Percentiles rank a stretch among this genome's conserved stretches.
Conservation (phyloP, 108 stramenopile genomes). For the Parietichytrium sp. region DNA sequence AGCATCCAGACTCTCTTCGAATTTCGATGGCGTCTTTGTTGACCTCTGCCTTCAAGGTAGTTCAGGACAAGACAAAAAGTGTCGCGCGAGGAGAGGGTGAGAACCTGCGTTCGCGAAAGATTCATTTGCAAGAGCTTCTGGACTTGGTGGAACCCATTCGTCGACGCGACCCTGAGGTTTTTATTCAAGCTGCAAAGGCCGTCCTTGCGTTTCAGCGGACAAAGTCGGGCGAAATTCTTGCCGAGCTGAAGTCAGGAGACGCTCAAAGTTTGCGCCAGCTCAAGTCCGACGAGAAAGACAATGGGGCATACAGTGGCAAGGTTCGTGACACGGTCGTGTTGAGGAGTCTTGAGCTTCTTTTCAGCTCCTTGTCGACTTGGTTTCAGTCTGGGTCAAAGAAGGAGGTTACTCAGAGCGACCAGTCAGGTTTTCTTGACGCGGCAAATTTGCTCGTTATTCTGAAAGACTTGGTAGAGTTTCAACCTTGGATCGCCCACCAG, state of each 20-base stretch:
- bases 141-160: not conserved
- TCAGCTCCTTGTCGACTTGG: too few relatives aligned
- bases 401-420: too few relatives aligned
- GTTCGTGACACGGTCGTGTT: too few relatives aligned
- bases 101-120: not conserved
- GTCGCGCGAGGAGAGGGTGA: not conserved
- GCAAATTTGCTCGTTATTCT: not conserved
- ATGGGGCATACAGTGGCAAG: too few relatives aligned
- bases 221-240: not conserved
- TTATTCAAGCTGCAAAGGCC: conserved; percentile 12
- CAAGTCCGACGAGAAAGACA: too few relatives aligned
- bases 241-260: conserved; percentile 18
- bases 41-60: not conserved
- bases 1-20: conserved; percentile 12
- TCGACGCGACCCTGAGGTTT: not conserved
- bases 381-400: too few relatives aligned
- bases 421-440: not conserved
- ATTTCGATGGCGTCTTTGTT: conserved; percentile 17
- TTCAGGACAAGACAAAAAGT: not conserved
- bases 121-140: not conserved
- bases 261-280: too few relatives aligned
- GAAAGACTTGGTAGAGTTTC: not conserved
- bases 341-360: too few relatives aligned
- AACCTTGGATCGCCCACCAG: conserved; percentile 1
- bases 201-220: not conserved